These are phyloP conservation scores for Hibiscus trionum DNA, from an alignment of 345 rosid species.

Conservation along the genomic window DNA sequence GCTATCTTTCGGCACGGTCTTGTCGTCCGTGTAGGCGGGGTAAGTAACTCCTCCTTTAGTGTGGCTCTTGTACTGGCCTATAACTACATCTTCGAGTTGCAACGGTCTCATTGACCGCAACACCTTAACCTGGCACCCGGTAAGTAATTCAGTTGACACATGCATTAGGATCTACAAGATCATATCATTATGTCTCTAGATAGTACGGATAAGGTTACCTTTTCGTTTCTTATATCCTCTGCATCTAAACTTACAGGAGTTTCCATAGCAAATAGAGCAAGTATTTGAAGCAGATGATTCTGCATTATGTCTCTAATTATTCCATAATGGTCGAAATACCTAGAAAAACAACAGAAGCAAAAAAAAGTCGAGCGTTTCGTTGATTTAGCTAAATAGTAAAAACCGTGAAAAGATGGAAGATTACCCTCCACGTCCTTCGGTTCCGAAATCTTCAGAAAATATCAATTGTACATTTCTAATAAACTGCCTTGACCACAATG, in stretches of 20 bases:
- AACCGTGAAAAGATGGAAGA: constrained; percentile 5
- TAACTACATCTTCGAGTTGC: constrained; percentile 63
- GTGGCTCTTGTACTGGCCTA: constrained; percentile 96
- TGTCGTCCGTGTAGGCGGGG: constrained; percentile 85
- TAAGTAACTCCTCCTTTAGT: constrained; percentile 67
- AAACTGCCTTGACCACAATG: constrained; percentile 94
- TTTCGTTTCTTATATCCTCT: constrained; percentile 94
- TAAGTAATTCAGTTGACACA: constrained; percentile 7
- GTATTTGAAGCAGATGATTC: constrained; percentile 96
- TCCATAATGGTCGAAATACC: constrained; percentile 94
- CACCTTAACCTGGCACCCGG: constrained; percentile 74
- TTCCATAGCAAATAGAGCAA: constrained; percentile 98
- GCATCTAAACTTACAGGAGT: constrained; percentile 98
- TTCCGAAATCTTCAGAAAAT: constrained; percentile 98
- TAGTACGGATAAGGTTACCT: constrained; percentile 33
- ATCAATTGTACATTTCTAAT: constrained; percentile 84
- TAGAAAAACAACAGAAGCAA: constrained; percentile 16
- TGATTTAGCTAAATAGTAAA: not conserved
- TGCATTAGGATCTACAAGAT: not conserved
- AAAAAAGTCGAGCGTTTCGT: not conserved
- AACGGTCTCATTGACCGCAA: constrained; percentile 91
- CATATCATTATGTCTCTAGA: not conserved
- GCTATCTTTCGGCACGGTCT: constrained; percentile 82
- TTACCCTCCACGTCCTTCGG: constrained; percentile 99
- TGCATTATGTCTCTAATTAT: constrained; percentile 98